These are phyloP conservation scores for Termitomyces sp. DNA, from an alignment of 768 basidiomycete species.

Conservation along the genomic window DNA sequence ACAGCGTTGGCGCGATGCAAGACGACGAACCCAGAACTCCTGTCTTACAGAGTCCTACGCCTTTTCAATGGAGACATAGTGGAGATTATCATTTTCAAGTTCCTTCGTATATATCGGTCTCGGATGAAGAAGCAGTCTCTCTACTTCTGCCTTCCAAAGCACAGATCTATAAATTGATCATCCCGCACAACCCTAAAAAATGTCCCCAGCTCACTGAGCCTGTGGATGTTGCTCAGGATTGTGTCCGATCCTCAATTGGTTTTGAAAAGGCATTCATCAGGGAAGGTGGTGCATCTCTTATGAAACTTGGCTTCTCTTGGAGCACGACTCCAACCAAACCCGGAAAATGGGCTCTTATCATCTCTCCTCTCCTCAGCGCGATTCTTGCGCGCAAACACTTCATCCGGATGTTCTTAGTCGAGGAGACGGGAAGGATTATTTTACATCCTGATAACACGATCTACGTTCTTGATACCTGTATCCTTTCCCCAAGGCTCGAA, in stretches of 20 bases:
- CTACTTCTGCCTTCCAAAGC: not conserved
- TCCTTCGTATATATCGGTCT: not conserved
- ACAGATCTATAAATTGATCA: not conserved
- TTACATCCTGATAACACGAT: not conserved
- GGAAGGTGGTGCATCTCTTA: not conserved
- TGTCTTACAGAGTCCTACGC: not conserved
- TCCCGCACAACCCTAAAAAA: not conserved
- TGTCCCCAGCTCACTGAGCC: not conserved
- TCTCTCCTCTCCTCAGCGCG: too few relatives aligned
- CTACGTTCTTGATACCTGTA: not conserved
- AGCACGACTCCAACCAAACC: not conserved
- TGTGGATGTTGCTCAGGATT: not conserved
- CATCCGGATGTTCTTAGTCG: not conserved
- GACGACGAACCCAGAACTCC: not conserved
- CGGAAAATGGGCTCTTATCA: too few relatives aligned
- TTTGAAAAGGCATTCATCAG: not conserved
- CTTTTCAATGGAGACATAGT: not conserved
- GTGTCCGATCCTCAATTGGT: not conserved
- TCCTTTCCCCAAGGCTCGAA: not conserved
- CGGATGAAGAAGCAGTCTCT: not conserved
- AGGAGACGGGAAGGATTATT: not conserved
- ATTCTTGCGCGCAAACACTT: not conserved
- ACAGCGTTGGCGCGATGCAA: not conserved
- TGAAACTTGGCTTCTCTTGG: not conserved
- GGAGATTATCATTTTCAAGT: not conserved